Conservation (phyloP, 345 rosid species). For the Carallia brachiata region DNA sequence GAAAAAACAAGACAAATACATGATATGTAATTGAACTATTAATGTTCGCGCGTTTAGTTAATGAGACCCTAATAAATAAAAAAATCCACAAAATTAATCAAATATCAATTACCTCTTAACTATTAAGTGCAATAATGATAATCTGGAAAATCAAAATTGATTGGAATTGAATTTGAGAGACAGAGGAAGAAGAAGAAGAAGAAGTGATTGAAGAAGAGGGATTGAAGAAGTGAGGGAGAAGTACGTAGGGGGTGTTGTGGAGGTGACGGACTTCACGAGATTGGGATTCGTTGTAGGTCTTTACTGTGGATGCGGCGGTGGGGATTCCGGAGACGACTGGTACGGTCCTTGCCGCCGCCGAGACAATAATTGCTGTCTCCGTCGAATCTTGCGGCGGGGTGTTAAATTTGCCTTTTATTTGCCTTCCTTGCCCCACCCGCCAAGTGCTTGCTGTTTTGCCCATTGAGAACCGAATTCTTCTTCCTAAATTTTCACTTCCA, state of each 20-base stretch:
- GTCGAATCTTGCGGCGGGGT: conserved; percentile 49
- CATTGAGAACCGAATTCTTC: conserved; percentile 10
- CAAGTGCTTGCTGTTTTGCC: conserved; percentile 34
- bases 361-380: conserved; percentile 91
- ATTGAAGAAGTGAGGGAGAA: neutral
- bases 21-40: too few species aligned
- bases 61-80: too few species aligned
- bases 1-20: too few species aligned
- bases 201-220: too few species aligned
- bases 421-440: too few species aligned
- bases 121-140: neutral
- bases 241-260: conserved; percentile 73
- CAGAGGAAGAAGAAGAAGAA: neutral
- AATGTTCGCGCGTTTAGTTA: too few species aligned
- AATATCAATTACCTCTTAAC: neutral
- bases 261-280: conserved; percentile 98
- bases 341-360: conserved; percentile 91
- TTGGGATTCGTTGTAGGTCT: conserved; percentile 84
- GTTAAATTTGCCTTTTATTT: too few species aligned
- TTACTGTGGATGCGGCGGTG: conserved; percentile 88
- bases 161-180: neutral
- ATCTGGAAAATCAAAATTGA: neutral
- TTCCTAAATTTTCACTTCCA: neutral
- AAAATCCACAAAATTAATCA: neutral
- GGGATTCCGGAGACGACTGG: conserved; percentile 98